Evolutionary conservation across 2,329 filamentous ascomycete species (phyloP), one percentile per base, ranked within the genome.

Genomic region (Colletotrichum sp.): DNA sequence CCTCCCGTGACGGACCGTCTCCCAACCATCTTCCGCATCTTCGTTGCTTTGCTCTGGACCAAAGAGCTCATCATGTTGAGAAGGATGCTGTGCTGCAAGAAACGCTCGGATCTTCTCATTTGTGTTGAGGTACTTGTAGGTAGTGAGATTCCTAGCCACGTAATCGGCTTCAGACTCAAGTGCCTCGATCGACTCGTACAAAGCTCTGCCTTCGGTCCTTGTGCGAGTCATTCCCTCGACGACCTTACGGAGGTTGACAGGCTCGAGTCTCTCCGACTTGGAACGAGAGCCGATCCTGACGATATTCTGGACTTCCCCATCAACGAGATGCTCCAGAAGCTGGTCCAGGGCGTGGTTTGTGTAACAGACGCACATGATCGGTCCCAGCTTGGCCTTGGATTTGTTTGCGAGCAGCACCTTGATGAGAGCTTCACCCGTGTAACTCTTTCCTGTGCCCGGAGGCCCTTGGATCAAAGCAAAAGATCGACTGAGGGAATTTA

Each of bases 371-470:
- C 85, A 88, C 12, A 90, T 82, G 13, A 92, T 88, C 0, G 90
- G 90, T 0, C 90, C 89, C 0, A 92, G 78, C 0, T 81, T 70
- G 1, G 86, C 84, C 9, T 79, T 77, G 0, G 55, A 36, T 65
- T 86, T 87, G 77, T 88, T 88, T 15, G 81, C 80, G 5, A 93
- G 79, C 8, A 93, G 80, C 0, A 88, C 86, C 75, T 89, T 89
- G 75, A 94, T 88, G n/a, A 94, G 81, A 59, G 89, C 86, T 3
- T 91, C 87, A 4, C 92, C 93, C 0, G 89, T 87, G 77, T 89
- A 94, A 6, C 87, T 90, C 80, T 95, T 95, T 0, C 94, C 93
- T 0, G 93, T 95, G 0, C 94, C 93, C 0, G 93, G 93, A 0
- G 93, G 93, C 0, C 94, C 94, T 83, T 95, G 93, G 13, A 94